Conservation (phyloP, 805 yeast species). For the Tetrapisispora nanseiensis region DNA sequence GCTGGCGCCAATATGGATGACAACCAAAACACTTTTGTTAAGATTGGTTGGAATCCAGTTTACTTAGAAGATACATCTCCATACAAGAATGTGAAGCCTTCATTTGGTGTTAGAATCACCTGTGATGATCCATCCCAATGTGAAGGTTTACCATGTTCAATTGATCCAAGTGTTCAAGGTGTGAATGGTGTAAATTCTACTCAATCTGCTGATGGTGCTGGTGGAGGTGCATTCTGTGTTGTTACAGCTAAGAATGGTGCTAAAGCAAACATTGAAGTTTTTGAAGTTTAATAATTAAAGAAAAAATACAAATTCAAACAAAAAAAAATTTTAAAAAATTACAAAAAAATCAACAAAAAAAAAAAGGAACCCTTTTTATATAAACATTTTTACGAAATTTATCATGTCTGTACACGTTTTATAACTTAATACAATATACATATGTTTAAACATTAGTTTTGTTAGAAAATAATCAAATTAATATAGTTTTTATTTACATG, state of each 20-base stretch:
- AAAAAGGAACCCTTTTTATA: neutral
- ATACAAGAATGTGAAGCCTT: conserved; percentile 47
- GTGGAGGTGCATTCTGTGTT: conserved; percentile 74
- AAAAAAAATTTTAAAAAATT: no score
- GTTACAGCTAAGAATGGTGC: conserved; percentile 61
- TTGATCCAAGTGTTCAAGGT: conserved; percentile 58
- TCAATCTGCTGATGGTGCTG: conserved; percentile 39
- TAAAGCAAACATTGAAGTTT: conserved; percentile 65
- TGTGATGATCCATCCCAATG: conserved; percentile 66
- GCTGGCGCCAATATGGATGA: conserved; percentile 82
- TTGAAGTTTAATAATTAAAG: conserved; percentile 18
- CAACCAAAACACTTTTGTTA: conserved; percentile 62
- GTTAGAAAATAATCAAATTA: no score
- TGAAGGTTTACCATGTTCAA: conserved; percentile 70
- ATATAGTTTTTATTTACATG: no score
- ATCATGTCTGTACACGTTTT: conserved; percentile 1
- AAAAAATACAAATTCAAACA: no score
- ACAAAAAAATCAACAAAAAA: neutral
- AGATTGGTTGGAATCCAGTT: conserved; percentile 87
- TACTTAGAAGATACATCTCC: conserved; percentile 52
- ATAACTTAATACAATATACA: no score
- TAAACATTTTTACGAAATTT: no score
- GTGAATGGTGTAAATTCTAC: conserved; percentile 45
- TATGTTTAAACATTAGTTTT: no score
- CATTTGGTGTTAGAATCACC: conserved; percentile 60